Base-by-base conservation (phyloP, 176 grass and related monocot species). In the Ensete glaucum region DNA sequence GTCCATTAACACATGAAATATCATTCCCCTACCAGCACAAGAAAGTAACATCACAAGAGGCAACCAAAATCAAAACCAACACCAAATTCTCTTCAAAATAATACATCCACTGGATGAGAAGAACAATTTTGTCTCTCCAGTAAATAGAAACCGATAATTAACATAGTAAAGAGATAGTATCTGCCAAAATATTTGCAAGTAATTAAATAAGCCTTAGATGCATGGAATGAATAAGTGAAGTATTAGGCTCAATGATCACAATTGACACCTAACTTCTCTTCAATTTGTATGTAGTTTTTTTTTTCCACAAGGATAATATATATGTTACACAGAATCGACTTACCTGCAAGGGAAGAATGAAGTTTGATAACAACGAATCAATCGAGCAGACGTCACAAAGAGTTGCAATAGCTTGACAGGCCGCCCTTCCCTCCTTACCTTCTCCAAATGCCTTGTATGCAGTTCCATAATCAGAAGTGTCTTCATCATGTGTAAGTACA, bases 321-420 rank as follows among this genome's bases (percentile, higher is more conserved):
- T 17, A n/a, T 5, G 57, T 15, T 6, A 60, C 5, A 16, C 2
- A 19, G 29, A 85, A 56, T 53, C 76, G 87, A 69, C 71, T 78
- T 56, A 92, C 92, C 87, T 96, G 92, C 74, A 96, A 82, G 58
- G 92, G 92, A 78, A 86, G 87, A 86, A 96, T 92, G 79, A 92
- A 96, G 70, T 92, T 96, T 53, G 89, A 96, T 83, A 96, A 87
- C 62, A 92, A 79, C 0, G 92, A 89, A 83, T 96, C 89, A 52
- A 92, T 96, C 72, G 89, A 96, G 52, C 87, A 92, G 43, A 92
- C 86, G 57, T 92, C 92, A 81, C 87, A 92, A 34, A 96, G 85
- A 82, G 92, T 85, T 73, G 85, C 89, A 77, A 96, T 91, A 73
- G 92, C 85, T 81, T 76, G 82, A 54, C 92, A 92, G 75, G 92